Conservation (phyloP, 2,329 filamentous ascomycete species). For the Cyphellophora attinorum region DNA sequence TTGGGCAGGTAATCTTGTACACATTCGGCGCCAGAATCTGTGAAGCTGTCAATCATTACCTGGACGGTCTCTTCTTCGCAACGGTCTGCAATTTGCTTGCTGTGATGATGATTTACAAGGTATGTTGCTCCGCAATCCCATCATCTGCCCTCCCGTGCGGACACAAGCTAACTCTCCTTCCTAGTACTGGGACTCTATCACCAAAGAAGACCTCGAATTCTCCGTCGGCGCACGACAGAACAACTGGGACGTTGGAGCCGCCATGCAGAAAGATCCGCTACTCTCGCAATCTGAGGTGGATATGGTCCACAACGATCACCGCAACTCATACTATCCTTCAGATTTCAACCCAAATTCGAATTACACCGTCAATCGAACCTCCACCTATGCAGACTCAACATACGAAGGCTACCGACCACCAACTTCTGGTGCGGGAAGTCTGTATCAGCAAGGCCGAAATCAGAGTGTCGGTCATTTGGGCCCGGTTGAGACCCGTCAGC, state of each 20-base stretch:
- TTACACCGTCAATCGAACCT: neutral
- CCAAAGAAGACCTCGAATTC: slow-evolving; percentile 95
- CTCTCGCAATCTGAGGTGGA: neutral
- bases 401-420: neutral
- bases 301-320: neutral
- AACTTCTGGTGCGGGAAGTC: too few relatives aligned
- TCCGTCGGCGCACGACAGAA: slow-evolving; percentile 90
- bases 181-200: slow-evolving; percentile 98
- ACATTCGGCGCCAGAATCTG: slow-evolving; percentile 82
- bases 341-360: too few relatives aligned
- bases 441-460: neutral
- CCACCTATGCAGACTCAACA: neutral
- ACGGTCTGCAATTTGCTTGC: slow-evolving; percentile 87
- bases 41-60: slow-evolving; percentile 73
- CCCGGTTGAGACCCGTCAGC: neutral
- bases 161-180: slow-evolving; percentile 21
- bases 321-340: neutral
- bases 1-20: slow-evolving; percentile 88
- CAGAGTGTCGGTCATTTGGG: neutral
- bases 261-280: neutral
- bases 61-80: slow-evolving; percentile 90
- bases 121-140: slow-evolving; percentile 28
- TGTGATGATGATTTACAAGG: slow-evolving; percentile 99
- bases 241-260: slow-evolving; percentile 67
- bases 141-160: too few relatives aligned